Base-by-base conservation (phyloP, 345 rosid genomes). In the Microcos paniculata region DNA sequence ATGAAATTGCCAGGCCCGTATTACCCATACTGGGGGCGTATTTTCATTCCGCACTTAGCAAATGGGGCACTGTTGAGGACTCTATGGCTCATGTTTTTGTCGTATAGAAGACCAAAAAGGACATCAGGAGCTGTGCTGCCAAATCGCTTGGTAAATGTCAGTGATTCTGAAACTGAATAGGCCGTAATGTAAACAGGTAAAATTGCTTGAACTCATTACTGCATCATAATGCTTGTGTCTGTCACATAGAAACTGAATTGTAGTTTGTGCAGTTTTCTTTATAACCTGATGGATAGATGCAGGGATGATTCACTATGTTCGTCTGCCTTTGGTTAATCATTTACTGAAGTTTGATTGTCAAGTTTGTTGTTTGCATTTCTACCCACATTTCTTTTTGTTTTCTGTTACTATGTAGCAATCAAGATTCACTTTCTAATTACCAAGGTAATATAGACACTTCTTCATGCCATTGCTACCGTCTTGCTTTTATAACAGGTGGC, bases 11-110 rank as follows among this genome's bases (percentile, higher is more conserved):
- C 88, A 4, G 99, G 99, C 57, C 98, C 99, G 1, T 91, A 82
- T 79, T 95, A 92, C 70, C 98, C 98, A 1, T 90, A 83, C 56
- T 90, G 98, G 98, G 94, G 98, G 16, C 93, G 97, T 23, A 79
- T 93, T 68, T 77, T 92, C 26, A 67, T 93, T 80, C 98, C 98
- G 21, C 98, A 90, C 78, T 53, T 95, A 46, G 96, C 98, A 2
- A 95, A 95, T 82, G 99, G 97, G 52, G 94, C 88, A 24, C 70
- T 90, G 61, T 70, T 83, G 81, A 91, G 91, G 78, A 80, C 89
- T 69, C 62, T 91, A 24, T 94, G 94, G 97, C 82, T 84, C 74
- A 71, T 82, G 24, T 80, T 85, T 72, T 46, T 77, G 48, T 89
- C 98, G 94, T 80, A 72, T 81, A 90, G 87, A 85, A 86, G 82